Evolutionary conservation across 352 stramenopile genomes (phyloP), one percentile per base, ranked within the genome.

Genomic region (Pythium oligandrum): DNA sequence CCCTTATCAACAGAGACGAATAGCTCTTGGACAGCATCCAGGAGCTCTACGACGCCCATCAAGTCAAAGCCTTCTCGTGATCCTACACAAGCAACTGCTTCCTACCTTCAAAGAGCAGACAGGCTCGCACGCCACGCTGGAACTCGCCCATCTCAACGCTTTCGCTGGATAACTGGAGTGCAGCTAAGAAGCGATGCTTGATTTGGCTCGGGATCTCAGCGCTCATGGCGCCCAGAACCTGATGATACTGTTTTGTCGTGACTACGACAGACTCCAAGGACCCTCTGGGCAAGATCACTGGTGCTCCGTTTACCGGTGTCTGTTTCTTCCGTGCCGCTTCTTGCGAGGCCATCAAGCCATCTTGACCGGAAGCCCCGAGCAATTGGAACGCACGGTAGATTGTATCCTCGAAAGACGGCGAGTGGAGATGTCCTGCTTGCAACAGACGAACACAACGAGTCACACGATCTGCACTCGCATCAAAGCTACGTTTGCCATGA

Each of bases 1-100:
- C 44, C 38, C 17, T 53, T 51, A 42, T 63, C 57, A 5, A 63
- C 34, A 3, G 57, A 43, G 9, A 26, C 17, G 34, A 58, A 63
- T 3, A 63, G 50, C 44, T 63, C 49, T 6, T 55, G 44, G 1
- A 58, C 57, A 10, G 52, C 50, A 39, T 58, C 57, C 9, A 63
- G 36, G 8, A 63, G 50, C 36, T 49, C 57, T 63, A 42, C 38
- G 38, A 1, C 12, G 7, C 7, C 7, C 7, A 42, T 12, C 0
- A 42, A 42, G 12, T 42, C 12, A 8, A 42, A 42, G 12, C 7
- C 7, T 12, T 12, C 38, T 42, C 7, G 38, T 42, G 12, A 42
- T 48, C 9, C 8, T 31, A 12, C 9, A 32, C 7, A 48, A 6
- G 4, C 12, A 45, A 32, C 4, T 4, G 46, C 10, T 40, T 42